phyloP scores from a whole-genome alignment of 371 early-diverging fungal species.

The Mortierella sp. region DNA sequence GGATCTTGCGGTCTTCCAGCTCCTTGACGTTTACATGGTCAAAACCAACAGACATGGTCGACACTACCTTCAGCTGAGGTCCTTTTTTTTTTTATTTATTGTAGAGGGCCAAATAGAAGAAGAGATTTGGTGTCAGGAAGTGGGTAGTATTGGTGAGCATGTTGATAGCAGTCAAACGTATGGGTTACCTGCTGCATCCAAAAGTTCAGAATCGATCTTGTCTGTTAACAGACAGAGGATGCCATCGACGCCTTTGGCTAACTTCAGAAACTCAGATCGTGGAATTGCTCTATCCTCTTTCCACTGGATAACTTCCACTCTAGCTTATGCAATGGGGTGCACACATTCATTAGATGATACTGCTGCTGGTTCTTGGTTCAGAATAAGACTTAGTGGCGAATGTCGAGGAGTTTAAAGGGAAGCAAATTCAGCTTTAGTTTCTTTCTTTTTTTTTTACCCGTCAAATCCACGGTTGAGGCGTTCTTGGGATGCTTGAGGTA shows the following conservation, averaged over 20 bases:
- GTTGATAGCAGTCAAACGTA: slow-evolving; percentile 42
- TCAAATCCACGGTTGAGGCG: slow-evolving; percentile 38
- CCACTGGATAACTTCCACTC: slow-evolving; percentile 42
- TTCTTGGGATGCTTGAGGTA: slow-evolving; percentile 35
- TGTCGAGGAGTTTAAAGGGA: not conserved
- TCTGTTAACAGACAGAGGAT: slow-evolving; percentile 78
- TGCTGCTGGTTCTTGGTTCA: not conserved
- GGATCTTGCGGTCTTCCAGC: slow-evolving; percentile 59
- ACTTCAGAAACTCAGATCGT: slow-evolving; percentile 28
- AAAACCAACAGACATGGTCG: slow-evolving; percentile 85
- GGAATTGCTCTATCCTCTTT: slow-evolving; percentile 44
- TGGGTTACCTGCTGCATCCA: slow-evolving; percentile 66
- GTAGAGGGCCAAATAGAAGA: slow-evolving; percentile 1
- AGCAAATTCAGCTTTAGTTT: not conserved
- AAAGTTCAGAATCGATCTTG: slow-evolving; percentile 73
- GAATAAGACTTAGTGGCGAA: not conserved
- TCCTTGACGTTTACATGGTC: slow-evolving; percentile 80
- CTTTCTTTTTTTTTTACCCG: slow-evolving; percentile 8
- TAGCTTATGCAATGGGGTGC: not conserved
- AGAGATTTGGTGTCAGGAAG: not conserved
- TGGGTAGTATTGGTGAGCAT: too few species aligned
- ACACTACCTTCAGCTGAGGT: slow-evolving; percentile 66
- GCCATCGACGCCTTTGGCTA: slow-evolving; percentile 65
- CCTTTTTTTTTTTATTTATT: slow-evolving; percentile 35
- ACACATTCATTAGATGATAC: not conserved